phyloP scores from a whole-genome alignment of 306 rosid species.

The Cucurbita ficifolia region DNA sequence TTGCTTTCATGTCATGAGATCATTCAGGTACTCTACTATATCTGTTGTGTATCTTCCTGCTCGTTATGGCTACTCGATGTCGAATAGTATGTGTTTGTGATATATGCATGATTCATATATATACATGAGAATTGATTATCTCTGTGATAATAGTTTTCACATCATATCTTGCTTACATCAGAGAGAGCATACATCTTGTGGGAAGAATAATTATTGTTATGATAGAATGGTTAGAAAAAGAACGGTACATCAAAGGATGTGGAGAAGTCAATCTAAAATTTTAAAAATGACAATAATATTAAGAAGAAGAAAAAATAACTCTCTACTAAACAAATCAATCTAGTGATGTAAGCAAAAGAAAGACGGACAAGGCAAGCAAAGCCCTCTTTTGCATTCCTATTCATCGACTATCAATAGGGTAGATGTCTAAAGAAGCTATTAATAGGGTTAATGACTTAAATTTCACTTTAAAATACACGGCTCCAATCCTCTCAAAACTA shows the following conservation, averaged over 20 bases:
- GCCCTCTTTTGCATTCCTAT: neutral
- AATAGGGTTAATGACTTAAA: neutral
- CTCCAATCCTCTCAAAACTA: neutral
- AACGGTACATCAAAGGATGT: neutral
- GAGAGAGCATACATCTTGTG: conserved; percentile 5
- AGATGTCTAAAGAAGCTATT: neutral
- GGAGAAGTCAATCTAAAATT: neutral
- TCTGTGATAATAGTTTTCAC: neutral
- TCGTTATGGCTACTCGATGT: neutral
- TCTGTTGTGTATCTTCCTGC: neutral
- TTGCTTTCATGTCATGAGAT: conserved; percentile 3
- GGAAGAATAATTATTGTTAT: neutral
- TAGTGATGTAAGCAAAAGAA: conserved; percentile 1
- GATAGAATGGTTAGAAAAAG: conserved; percentile 6
- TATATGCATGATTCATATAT: neutral
- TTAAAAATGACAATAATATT: no score
- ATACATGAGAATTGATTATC: neutral
- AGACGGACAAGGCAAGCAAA: conserved; percentile 6
- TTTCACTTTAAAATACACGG: neutral
- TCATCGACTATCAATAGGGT: neutral
- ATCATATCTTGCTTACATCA: conserved; percentile 7
- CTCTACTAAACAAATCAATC: conserved; percentile 5
- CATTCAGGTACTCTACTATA: conserved; percentile 2
- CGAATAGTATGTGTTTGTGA: neutral
- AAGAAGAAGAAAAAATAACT: no score